Conservation (phyloP, 2,329 filamentous ascomycete species). For the Penicillium brevicompactum region DNA sequence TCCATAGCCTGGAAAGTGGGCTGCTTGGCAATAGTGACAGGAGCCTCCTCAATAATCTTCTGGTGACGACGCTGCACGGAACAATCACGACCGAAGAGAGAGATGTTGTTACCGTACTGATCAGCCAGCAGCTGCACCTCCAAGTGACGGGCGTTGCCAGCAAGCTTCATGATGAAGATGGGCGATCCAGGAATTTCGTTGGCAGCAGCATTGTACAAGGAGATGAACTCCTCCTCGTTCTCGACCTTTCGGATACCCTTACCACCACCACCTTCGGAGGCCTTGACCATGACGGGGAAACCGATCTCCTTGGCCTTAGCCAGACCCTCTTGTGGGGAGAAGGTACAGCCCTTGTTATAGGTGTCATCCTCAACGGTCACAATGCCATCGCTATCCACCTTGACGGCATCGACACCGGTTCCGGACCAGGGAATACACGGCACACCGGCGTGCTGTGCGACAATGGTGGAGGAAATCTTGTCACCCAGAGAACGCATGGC, state of each 20-base stretch:
- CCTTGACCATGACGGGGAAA: constrained; percentile 99
- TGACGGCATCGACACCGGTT: constrained; percentile 81
- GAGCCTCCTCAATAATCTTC: constrained; percentile 99
- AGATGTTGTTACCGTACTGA: constrained; percentile 99
- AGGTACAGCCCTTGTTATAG: constrained; percentile 89
- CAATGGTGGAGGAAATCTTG: constrained; percentile 99
- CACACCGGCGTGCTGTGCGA: constrained; percentile 93
- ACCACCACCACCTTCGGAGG: constrained; percentile 98
- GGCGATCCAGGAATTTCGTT: constrained; percentile 98
- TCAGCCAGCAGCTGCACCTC: constrained; percentile 97
- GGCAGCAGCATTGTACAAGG: constrained; percentile 90
- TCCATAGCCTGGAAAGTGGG: constrained; percentile 95
- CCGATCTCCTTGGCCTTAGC: constrained; percentile 85
- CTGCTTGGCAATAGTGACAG: constrained; percentile 90
- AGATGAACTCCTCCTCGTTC: constrained; percentile 78
- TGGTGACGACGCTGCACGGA: constrained; percentile 98
- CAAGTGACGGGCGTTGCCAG: constrained; percentile 92
- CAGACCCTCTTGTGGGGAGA: constrained; percentile 86
- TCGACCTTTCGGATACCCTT: constrained; percentile 98
- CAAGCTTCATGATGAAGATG: constrained; percentile 99
- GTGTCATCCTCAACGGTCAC: constrained; percentile 86
- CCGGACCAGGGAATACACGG: constrained; percentile 99
- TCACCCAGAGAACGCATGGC: constrained; percentile 99
- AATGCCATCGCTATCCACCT: constrained; percentile 77
- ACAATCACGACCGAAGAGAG: constrained; percentile 96